A percentile compares a stretch with the other conserved stretches of the same genome.
phyloP scores from a whole-genome alignment of 1,139 yeast genomes.

The Pneumocystis oryctolagi region DNA sequence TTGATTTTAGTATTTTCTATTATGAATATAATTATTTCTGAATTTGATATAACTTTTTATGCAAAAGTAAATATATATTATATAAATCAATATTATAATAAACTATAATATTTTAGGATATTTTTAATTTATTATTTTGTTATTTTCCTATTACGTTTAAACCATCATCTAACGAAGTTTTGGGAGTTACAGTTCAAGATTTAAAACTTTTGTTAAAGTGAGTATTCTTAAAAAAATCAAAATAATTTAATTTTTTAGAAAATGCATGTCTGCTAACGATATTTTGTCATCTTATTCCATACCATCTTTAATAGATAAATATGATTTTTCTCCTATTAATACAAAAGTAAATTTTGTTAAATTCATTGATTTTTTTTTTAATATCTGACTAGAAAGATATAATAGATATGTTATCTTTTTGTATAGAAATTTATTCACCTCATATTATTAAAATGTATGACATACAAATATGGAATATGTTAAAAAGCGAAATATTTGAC shows the following conservation, averaged over 20 bases:
- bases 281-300: constrained; percentile 59
- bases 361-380: constrained; percentile 22
- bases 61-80: not conserved
- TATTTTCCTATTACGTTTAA: constrained; percentile 87
- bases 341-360: constrained; percentile 64
- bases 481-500: constrained; percentile 75
- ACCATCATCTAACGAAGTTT: constrained; percentile 80
- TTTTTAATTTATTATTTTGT: constrained; percentile 82
- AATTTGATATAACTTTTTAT: constrained; percentile 28
- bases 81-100: constrained; percentile 2
- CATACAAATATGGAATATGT: constrained; percentile 70
- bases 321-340: constrained; percentile 63
- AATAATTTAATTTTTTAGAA: constrained; percentile 13
- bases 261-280: constrained; percentile 45
- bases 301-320: constrained; percentile 66
- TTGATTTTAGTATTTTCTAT: constrained; percentile 54
- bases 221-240: constrained; percentile 16
- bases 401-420: constrained; percentile 20
- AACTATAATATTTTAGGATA: constrained; percentile 29
- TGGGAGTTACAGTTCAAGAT: constrained; percentile 60
- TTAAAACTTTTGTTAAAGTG: constrained; percentile 41
- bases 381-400: not conserved
- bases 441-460: constrained; percentile 40
- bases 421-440: constrained; percentile 39
- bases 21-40: constrained; percentile 35